Evolutionary conservation across 148 eudicot genomes (phyloP), one percentile per base, ranked within the genome.

Genomic region (Dysphania ambrosioides): DNA sequence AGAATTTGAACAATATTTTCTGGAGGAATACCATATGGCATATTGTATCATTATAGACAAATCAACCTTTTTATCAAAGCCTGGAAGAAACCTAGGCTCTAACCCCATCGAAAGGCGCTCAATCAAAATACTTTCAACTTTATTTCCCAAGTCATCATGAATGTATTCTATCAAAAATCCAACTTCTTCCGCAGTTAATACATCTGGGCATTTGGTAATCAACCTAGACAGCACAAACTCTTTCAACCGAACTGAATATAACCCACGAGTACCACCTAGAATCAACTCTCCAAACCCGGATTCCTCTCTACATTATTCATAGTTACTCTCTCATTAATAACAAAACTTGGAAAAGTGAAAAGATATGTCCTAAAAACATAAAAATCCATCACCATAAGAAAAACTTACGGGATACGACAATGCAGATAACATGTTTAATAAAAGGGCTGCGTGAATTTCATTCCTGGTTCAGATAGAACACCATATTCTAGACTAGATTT

Each of bases 1-100:
- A 94, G 92, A 74, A 95, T 87, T 78, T 88, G 82, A 35, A 55
- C 87, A 74, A 95, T 81, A 82, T 82, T 88, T 41, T 95, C 92
- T 72, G 66, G 74, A 21, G 96, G 83, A 75, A 92, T 71, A 23
- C 98, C 97, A 66, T 74, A 77, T 12, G 81, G 72, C 97, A 66
- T 74, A 77, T 12, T 82, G 72, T 68, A 88, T 64, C 53, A 95
- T n/a, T n/a, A n/a, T n/a, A n/a, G n/a, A 75, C 64, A 90, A 75
- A 69, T 66, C 62, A 35, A 90, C 87, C 75, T 95, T 95, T 24
- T 42, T 60, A 68, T 82, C 91, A 70, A 95, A 95, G 26, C 90
- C 97, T 29, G 47, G 61, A 21, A 88, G 70, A 29, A 87, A 90
- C 57, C 81, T 67, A 13, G 94, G 91, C 23, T 83, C 87, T 2